A percentile compares a stretch with the other conserved stretches of the same genome.
phyloP scores from a whole-genome alignment of 495 filamentous ascomycete species.

The Penicillium goetzii region DNA sequence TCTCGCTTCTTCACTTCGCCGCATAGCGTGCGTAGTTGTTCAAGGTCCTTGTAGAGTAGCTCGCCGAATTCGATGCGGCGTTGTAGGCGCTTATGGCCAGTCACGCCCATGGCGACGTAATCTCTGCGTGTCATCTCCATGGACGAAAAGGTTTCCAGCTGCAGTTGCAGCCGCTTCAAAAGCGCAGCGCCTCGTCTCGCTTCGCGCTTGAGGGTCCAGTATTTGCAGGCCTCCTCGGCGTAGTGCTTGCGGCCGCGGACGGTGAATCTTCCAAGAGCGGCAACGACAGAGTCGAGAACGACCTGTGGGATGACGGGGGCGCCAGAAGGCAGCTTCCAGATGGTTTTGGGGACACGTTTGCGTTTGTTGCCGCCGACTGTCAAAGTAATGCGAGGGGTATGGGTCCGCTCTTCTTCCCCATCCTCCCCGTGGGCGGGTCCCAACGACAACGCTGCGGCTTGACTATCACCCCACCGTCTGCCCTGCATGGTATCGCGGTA shows the following conservation, averaged over 20 bases:
- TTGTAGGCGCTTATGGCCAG: conserved; percentile 74
- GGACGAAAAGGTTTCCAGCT: conserved; percentile 85
- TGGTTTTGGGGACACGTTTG: conserved; percentile 67
- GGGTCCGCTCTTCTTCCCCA: conserved; percentile 38
- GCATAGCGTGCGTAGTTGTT: conserved; percentile 68
- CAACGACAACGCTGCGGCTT: conserved; percentile 79
- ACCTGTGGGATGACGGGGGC: conserved; percentile 91
- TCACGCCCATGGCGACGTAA: conserved; percentile 87
- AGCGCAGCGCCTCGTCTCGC: conserved; percentile 87
- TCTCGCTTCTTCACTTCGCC: conserved; percentile 73
- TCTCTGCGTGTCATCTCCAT: conserved; percentile 95
- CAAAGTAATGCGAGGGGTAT: conserved; percentile 55
- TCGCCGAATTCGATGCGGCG: conserved; percentile 88
- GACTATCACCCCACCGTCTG: conserved; percentile 87
- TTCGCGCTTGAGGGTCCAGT: conserved; percentile 97
- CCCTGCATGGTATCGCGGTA: conserved; percentile 86
- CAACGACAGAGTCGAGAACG: conserved; percentile 78
- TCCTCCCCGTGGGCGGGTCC: conserved; percentile 62
- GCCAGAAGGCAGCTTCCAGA: conserved; percentile 94
- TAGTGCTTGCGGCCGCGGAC: conserved; percentile 89
- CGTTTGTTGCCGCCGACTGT: conserved; percentile 77
- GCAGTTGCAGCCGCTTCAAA: conserved; percentile 88
- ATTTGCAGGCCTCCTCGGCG: conserved; percentile 88
- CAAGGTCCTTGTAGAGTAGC: conserved; percentile 73
- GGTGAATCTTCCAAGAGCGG: conserved; percentile 75